Base-by-base conservation (phyloP, 1,284 basidiomycete species). In the Apiotrichum gamsii region DNA sequence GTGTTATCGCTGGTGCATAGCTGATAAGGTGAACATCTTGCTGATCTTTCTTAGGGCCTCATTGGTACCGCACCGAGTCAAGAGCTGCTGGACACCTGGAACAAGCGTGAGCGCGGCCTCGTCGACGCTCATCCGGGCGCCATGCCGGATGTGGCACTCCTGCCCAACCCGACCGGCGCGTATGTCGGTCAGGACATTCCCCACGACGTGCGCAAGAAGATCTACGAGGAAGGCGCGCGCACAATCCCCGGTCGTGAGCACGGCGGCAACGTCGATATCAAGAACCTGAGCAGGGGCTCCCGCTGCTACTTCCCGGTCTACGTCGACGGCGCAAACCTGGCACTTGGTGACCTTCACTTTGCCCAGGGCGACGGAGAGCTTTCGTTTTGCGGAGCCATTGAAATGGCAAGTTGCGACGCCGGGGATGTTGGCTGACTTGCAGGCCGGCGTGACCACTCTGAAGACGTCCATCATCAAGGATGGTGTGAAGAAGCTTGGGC, bases 211-310 rank as follows among this genome's bases (percentile, higher is more conserved):
- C 64, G 68, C 47, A 71, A 77, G 54, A 82, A 78, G 72, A 81
- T 88, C 52, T 75, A 77, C 15, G 63, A 60, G 28, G 84, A 87
- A 57, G 85, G 85, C 15, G 84, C 85, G 23, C 75, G 85, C 50
- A 88, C 85, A 0, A 75, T 85, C 39, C 85, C 85, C 6, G 83
- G 81, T n/a, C 68, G 84, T 20, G 84, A 86, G 65, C 83, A 87
- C 64, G 85, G 85, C n/a, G 84, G 85, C 20, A 87, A 87, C 57
- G 85, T 84, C 59, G 85, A 87, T 70, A 86, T 87, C 69, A 52
- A 52, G 46, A 41, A 30, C 28, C 11, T 28, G 25, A 6, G 8
- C 11, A 28, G 25, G 11, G 25, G 25, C 25, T 28, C 25, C 6
- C 6, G 25, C 8, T 6, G 43, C 29, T 50, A 41, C 24, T 50